A percentile compares a stretch with the other conserved stretches of the same genome.
phyloP scores from a whole-genome alignment of 2,329 filamentous ascomycete species.

The Beauveria caledonica region DNA sequence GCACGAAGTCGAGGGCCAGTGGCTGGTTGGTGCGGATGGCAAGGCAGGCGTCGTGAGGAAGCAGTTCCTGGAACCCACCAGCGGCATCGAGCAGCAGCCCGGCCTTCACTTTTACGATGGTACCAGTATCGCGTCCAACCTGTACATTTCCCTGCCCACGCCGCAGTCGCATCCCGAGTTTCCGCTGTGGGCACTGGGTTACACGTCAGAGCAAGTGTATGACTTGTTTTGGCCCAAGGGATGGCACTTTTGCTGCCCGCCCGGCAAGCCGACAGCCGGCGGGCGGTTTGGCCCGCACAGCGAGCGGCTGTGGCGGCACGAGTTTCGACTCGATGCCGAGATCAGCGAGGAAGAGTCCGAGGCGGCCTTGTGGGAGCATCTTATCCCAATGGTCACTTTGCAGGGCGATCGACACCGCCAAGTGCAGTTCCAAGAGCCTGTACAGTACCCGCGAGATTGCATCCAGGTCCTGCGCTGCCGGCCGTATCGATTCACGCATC shows the following conservation, averaged over 20 bases:
- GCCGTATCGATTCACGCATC: slow-evolving; percentile 33
- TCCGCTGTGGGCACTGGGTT: slow-evolving; percentile 38
- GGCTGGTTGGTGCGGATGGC: slow-evolving; percentile 37
- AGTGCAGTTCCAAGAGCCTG: not conserved
- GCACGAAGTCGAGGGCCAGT: slow-evolving; percentile 9
- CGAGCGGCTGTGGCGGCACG: slow-evolving; percentile 36
- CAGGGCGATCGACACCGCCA: slow-evolving; percentile 4
- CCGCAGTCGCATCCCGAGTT: slow-evolving; percentile 38
- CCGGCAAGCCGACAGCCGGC: slow-evolving; percentile 32
- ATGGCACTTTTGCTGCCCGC: slow-evolving; percentile 37
- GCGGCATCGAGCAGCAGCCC: slow-evolving; percentile 29
- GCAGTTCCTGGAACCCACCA: slow-evolving; percentile 32
- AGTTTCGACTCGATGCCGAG: slow-evolving; percentile 21
- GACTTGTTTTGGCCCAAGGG: slow-evolving; percentile 37
- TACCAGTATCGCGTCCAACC: slow-evolving; percentile 41
- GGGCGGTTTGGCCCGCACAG: slow-evolving; percentile 34
- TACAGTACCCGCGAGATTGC: slow-evolving; percentile 35
- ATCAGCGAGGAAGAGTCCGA: slow-evolving; percentile 10
- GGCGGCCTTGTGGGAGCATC: slow-evolving; percentile 23
- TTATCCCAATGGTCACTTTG: slow-evolving; percentile 15
- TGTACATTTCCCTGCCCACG: slow-evolving; percentile 34
- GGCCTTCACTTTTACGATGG: slow-evolving; percentile 27
- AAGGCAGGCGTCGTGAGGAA: slow-evolving; percentile 39
- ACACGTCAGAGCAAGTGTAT: slow-evolving; percentile 37
- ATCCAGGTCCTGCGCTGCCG: slow-evolving; percentile 36